phyloP scores from a whole-genome alignment of 768 basidiomycete genomes.

The Peribolospora kevripleyi region DNA sequence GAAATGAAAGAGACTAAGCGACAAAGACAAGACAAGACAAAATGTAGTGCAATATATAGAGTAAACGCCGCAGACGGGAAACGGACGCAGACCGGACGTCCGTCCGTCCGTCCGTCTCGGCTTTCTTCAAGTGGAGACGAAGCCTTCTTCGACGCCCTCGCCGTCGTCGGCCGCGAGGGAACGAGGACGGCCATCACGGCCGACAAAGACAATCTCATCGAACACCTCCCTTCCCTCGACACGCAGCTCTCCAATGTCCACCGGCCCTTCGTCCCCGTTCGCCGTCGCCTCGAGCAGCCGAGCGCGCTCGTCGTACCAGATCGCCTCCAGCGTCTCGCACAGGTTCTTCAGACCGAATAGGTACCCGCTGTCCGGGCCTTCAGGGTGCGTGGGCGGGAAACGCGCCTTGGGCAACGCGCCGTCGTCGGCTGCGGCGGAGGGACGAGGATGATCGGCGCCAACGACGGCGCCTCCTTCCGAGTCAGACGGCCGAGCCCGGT shows the following conservation, averaged over 20 bases:
- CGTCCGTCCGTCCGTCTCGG: slow-evolving; percentile 4
- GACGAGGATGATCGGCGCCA: neutral
- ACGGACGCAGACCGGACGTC: neutral
- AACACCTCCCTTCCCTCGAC: slow-evolving; percentile 59
- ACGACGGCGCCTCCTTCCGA: neutral
- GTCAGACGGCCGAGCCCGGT: neutral
- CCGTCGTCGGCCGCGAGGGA: no score
- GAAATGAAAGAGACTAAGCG: neutral
- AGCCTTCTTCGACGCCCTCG: no score
- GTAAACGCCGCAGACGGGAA: slow-evolving; percentile 2
- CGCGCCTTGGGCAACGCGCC: slow-evolving; percentile 40
- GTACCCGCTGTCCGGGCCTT: slow-evolving; percentile 81
- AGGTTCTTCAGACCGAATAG: slow-evolving; percentile 69
- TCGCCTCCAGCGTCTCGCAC: slow-evolving; percentile 45
- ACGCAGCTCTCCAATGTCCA: slow-evolving; percentile 33
- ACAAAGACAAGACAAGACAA: no score
- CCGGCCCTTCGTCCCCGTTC: slow-evolving; percentile 19
- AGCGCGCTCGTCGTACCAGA: slow-evolving; percentile 69
- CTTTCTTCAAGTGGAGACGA: no score
- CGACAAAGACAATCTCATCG: slow-evolving; percentile 34
- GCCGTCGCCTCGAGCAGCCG: slow-evolving; percentile 31
- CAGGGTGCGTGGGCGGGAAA: slow-evolving; percentile 77
- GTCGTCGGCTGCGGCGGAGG: slow-evolving; percentile 5
- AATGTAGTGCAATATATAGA: no score
- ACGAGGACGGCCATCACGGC: no score